phyloP scores from a whole-genome alignment of 169 alveolate species.

The Plasmodium coatneyi region DNA sequence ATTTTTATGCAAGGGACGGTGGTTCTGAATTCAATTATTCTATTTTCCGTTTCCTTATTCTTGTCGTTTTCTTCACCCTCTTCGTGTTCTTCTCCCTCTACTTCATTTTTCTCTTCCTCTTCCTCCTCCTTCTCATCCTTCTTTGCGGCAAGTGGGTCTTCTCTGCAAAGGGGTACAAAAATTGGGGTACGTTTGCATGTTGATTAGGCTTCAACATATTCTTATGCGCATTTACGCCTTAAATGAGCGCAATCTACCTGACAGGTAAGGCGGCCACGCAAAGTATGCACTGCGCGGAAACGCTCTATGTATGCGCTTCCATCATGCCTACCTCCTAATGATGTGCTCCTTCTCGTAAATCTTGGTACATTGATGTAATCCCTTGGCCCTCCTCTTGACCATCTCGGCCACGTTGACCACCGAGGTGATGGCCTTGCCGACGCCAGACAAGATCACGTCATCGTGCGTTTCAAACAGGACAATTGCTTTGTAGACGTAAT shows the following conservation, averaged over 20 bases:
- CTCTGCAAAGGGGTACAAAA: slow-evolving; percentile 17
- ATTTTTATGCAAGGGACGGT: slow-evolving; percentile 73
- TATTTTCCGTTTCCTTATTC: slow-evolving; percentile 28
- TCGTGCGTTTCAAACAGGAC: slow-evolving; percentile 59
- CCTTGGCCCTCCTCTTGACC: slow-evolving; percentile 68
- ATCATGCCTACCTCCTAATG: slow-evolving; percentile 35
- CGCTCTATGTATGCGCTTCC: background rate
- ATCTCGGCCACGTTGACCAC: slow-evolving; percentile 74
- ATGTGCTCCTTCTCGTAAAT: slow-evolving; percentile 61
- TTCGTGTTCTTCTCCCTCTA: slow-evolving; percentile 15
- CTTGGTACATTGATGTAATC: slow-evolving; percentile 58
- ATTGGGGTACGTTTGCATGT: background rate
- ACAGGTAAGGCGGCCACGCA: background rate
- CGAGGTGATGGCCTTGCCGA: slow-evolving; percentile 74
- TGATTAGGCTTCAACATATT: background rate
- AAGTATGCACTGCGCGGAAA: background rate
- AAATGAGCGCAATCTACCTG: background rate
- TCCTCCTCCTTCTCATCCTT: background rate
- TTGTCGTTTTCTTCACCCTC: slow-evolving; percentile 34
- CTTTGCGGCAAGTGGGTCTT: slow-evolving; percentile 25
- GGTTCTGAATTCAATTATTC: slow-evolving; percentile 57
- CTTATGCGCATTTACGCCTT: background rate
- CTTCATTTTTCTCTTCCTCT: slow-evolving; percentile 17
- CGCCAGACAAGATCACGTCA: slow-evolving; percentile 67
- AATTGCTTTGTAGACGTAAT: slow-evolving; percentile 69